Base-by-base conservation (phyloP, 2,329 filamentous ascomycete genomes). In the Cladosporium phlei region DNA sequence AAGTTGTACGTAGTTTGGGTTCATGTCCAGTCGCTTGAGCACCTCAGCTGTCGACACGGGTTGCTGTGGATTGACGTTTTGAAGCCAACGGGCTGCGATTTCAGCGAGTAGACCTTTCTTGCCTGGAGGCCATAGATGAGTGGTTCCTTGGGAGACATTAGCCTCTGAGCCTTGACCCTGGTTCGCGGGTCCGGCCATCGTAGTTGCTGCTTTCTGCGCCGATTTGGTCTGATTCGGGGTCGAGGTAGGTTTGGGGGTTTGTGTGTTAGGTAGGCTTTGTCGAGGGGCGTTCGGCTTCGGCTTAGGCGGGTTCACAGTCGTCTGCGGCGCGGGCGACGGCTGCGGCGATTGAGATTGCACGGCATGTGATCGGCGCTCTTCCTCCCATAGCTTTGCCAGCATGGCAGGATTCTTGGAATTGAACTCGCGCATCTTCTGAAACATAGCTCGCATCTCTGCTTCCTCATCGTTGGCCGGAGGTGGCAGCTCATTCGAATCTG, bases 401-500 rank as follows among this genome's bases (percentile, higher is more conserved):
- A 78, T 66, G 9, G 65, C 62, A 3, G 78, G 78, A 53, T 81
- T 75, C 55, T 74, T 73, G 20, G 64, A 63, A 49, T 79, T 78
- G 49, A 78, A 72, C 50, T 79, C 71, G 29, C 76, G 68, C 75
- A 81, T 79, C 54, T 75, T 78, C 27, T 75, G 70, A 61, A 80
- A 75, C 69, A 79, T 73, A 2, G 66, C 65, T 47, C 73, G 70
- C 61, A 79, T 76, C 54, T 78, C 71, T 2, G 63, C 60, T 50
- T 75, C 76, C 39, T 76, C 69, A 17, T 64, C 65, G 28, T 65
- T 65, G 2, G 51, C 51, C 6, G 54, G 56, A 16, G 58, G 55
- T 9, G 29, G 32, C 2, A 22, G 35, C 3, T 35, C 49, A 14
- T 14, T 12, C 20, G 27, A 14, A 1, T 47, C 35, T 7, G 21